Base-by-base conservation (phyloP, 495 filamentous ascomycete species). In the Aspergillus cristatus region DNA sequence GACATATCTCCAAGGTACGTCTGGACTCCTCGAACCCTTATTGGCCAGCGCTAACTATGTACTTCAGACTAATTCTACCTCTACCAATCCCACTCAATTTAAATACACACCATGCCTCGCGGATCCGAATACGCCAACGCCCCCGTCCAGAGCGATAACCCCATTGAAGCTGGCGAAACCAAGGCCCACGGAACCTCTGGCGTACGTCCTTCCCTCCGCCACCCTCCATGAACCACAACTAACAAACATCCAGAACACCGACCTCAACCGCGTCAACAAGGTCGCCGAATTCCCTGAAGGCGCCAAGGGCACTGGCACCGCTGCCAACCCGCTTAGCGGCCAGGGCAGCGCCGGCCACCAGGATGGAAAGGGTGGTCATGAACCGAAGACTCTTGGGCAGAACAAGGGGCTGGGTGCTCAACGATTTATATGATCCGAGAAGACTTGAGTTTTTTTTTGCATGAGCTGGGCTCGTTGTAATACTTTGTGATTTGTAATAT, bases 101-200 rank as follows among this genome's bases (percentile, higher is more conserved):
- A 37, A 6, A 28, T 28, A 32, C 28, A 45, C 60, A 65, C 24
- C 41, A 73, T 73, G 69, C 58, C 61, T 53, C 68, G 68, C 50
- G 69, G 69, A 51, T 67, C 65, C 33, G 62, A 71, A 28, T 72
- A 58, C 58, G 63, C 68, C 41, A 62, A 72, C 50, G 56, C 57
- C 29, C 40, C 69, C 46, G 61, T 61, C 41, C 61, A 67, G 31
- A 66, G 64, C 48, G 71, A 72, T 46, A 71, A 73, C 50, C 47
- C 67, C 24, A 60, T 73, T 28, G 71, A 71, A 37, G 43, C 60
- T 22, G 67, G 62, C 33, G 45, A 59, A 18, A 68, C 40, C 38
- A 67, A 68, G 51, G 57, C 44, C 34, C 65, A 69, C 51, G 65
- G 63, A 20, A 50, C 46, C 42, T 38, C 48, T 7, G 53, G 43